Conservation (phyloP, 371 early-diverging fungal genomes). For the Mucor velutinosus region DNA sequence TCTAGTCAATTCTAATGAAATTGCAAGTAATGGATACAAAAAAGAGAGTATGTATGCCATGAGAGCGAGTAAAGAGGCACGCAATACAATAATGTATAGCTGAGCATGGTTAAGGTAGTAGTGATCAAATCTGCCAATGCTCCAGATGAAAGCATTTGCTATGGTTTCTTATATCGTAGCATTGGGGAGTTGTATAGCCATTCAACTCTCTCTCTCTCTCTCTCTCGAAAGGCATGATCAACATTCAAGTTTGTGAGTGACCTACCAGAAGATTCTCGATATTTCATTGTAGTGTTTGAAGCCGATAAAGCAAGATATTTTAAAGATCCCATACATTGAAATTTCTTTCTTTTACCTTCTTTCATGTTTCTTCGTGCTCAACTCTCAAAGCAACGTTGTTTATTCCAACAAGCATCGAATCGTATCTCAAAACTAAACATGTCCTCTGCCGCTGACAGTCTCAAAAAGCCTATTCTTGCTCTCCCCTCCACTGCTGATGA, state of each 20-base stretch:
- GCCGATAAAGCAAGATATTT: not conserved
- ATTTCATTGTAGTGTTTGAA: not conserved
- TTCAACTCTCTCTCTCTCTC: not conserved
- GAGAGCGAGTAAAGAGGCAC: not conserved
- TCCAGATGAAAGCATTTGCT: not conserved
- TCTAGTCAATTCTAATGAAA: no score
- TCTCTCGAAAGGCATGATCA: not conserved
- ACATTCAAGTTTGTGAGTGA: not conserved
- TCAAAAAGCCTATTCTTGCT: conserved; percentile 45
- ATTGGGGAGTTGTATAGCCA: not conserved
- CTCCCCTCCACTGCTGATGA: conserved; percentile 57
- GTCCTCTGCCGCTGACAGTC: conserved; percentile 10
- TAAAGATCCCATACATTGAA: not conserved
- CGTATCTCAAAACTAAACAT: conserved; percentile 3
- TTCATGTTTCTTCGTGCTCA: conserved; percentile 11
- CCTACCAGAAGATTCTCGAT: not conserved
- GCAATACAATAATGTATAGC: no score
- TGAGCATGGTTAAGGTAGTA: no score
- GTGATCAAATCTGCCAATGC: not conserved
- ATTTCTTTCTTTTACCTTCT: conserved; percentile 8
- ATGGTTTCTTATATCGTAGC: not conserved
- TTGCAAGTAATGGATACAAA: no score
- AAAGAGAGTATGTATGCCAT: not conserved
- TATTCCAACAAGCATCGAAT: not conserved
- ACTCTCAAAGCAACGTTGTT: not conserved